Evolutionary conservation across 2,329 filamentous ascomycete species (phyloP).

Genomic region (Alternaria angustiovoidea): DNA sequence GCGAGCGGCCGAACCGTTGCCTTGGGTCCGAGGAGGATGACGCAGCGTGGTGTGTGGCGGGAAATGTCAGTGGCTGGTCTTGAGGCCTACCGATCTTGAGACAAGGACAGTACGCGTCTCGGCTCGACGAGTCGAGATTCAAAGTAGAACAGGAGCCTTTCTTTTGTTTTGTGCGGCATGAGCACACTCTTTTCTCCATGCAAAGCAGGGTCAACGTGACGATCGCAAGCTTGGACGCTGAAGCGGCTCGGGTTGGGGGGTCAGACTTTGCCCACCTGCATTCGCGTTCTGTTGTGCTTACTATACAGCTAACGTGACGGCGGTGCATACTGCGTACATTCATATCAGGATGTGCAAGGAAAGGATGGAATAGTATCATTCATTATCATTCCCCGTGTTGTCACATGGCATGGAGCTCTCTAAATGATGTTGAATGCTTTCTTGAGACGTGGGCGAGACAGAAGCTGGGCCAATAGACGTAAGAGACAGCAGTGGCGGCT

Average conservation of each 20-base stretch:
- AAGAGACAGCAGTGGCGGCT: slow-evolving; percentile 13
- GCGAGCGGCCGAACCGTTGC: slow-evolving; percentile 21
- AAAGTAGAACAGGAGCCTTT: neutral
- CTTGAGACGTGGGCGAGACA: slow-evolving; percentile 47
- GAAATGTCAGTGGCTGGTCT: slow-evolving; percentile 16
- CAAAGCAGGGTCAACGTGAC: slow-evolving; percentile 1
- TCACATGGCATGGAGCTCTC: slow-evolving; percentile 34
- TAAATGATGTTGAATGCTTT: slow-evolving; percentile 27
- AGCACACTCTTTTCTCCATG: neutral
- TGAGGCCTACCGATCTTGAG: slow-evolving; percentile 32
- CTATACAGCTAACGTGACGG: neutral
- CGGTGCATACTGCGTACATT: slow-evolving; percentile 10
- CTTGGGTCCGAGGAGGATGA: slow-evolving; percentile 18
- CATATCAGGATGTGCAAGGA: neutral
- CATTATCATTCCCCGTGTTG: neutral
- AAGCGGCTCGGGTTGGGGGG: neutral
- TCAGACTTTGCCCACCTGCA: slow-evolving; percentile 4
- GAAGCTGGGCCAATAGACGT: slow-evolving; percentile 35
- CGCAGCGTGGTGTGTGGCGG: slow-evolving; percentile 4
- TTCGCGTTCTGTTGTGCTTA: slow-evolving; percentile 8
- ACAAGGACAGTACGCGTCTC: slow-evolving; percentile 18
- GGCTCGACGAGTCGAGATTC: slow-evolving; percentile 5
- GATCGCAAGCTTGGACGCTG: slow-evolving; percentile 6
- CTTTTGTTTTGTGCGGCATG: slow-evolving; percentile 2
- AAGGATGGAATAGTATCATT: neutral